phyloP scores from a whole-genome alignment of 2,329 filamentous ascomycete species.

The Beauveria varroae region DNA sequence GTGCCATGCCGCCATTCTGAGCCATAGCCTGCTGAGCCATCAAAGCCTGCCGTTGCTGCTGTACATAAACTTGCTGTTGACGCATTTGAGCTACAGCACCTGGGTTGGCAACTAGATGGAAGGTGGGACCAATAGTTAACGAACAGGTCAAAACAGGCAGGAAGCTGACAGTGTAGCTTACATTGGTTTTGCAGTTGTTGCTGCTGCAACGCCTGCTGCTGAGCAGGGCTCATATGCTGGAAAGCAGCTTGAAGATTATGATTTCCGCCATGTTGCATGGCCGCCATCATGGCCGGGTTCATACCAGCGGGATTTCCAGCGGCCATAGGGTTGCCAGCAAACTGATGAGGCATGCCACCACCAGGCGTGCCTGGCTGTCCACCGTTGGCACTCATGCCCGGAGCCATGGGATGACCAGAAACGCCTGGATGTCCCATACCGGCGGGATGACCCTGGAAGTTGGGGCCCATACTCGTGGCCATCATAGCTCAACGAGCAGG shows the following conservation, averaged over 20 bases:
- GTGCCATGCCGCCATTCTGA: slow-evolving; percentile 37
- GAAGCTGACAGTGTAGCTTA: slow-evolving; percentile 17
- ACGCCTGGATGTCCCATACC: slow-evolving; percentile 67
- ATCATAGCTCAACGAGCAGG: slow-evolving; percentile 49
- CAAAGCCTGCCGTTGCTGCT: slow-evolving; percentile 48
- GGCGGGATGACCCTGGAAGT: slow-evolving; percentile 60
- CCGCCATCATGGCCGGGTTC: slow-evolving; percentile 68
- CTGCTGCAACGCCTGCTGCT: slow-evolving; percentile 50
- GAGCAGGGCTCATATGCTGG: slow-evolving; percentile 60
- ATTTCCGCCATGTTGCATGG: slow-evolving; percentile 62
- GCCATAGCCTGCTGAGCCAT: slow-evolving; percentile 46
- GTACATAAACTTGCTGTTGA: slow-evolving; percentile 49
- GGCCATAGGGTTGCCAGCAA: slow-evolving; percentile 55
- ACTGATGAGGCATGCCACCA: slow-evolving; percentile 58
- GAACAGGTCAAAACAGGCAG: background rate
- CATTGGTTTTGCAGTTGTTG: slow-evolving; percentile 29
- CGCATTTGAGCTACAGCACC: slow-evolving; percentile 35
- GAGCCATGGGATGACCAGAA: slow-evolving; percentile 56
- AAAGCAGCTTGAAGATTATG: slow-evolving; percentile 59
- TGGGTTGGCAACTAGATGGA: slow-evolving; percentile 27
- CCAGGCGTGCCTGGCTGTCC: slow-evolving; percentile 62
- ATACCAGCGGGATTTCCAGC: slow-evolving; percentile 66
- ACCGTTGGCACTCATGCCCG: slow-evolving; percentile 58
- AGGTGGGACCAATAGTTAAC: background rate
- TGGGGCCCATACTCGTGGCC: slow-evolving; percentile 55